Evolutionary conservation across 164 flowering plant genomes (phyloP).

Genomic region (Chloranthus sessilifolius): DNA sequence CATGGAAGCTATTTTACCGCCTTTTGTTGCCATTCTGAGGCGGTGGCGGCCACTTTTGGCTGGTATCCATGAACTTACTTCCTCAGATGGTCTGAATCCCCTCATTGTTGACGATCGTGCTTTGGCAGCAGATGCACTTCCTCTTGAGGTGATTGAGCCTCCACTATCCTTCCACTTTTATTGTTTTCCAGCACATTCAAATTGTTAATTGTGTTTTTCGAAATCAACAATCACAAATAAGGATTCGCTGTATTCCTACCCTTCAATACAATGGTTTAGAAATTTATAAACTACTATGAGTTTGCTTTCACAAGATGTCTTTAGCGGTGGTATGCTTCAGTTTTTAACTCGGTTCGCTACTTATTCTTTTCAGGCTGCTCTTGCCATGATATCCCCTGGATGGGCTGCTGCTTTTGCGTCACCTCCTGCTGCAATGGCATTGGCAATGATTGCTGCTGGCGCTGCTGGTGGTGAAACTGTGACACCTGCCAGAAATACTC

Average conservation of each 20-base stretch:
- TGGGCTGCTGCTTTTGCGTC: slow-evolving; percentile 99
- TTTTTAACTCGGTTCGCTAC: too few species aligned
- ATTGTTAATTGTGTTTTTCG: too few species aligned
- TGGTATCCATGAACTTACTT: slow-evolving; percentile 91
- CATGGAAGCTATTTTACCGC: slow-evolving; percentile 88
- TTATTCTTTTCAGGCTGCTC: slow-evolving; percentile 75
- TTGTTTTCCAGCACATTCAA: too few species aligned
- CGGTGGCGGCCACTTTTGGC: slow-evolving; percentile 98
- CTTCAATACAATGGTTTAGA: too few species aligned
- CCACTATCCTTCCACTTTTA: neutral
- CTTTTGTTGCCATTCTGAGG: slow-evolving; percentile 89
- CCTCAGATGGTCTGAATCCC: slow-evolving; percentile 89
- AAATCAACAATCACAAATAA: too few species aligned
- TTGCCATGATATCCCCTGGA: slow-evolving; percentile 87
- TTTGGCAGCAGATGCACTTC: slow-evolving; percentile 95
- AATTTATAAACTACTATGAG: too few species aligned
- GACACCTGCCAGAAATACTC: slow-evolving; percentile 49
- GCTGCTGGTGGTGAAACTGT: slow-evolving; percentile 86
- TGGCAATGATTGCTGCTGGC: slow-evolving; percentile 99
- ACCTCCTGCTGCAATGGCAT: slow-evolving; percentile 98
- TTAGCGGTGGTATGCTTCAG: too few species aligned
- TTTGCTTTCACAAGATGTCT: too few species aligned
- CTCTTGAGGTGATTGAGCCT: slow-evolving; percentile 68
- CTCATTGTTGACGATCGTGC: slow-evolving; percentile 89
- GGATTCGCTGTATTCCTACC: too few species aligned